Evolutionary conservation across 1,139 yeast species (phyloP), one percentile per base, ranked within the genome.

Genomic region (Debaryomycetaceae sp.): DNA sequence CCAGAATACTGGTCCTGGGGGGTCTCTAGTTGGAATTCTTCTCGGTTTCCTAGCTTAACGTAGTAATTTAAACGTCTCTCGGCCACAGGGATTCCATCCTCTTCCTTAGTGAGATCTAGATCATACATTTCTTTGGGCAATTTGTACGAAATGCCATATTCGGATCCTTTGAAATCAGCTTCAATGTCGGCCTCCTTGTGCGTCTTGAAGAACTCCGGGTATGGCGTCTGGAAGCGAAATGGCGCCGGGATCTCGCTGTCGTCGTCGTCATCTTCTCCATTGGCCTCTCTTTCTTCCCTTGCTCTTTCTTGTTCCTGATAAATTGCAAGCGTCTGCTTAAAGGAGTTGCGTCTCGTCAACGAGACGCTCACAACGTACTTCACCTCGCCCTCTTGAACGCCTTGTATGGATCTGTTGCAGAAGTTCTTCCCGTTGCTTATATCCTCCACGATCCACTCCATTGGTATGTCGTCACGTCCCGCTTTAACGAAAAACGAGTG

Each of bases 401-500:
- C 87, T 40, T 70, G 68, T 5, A 85, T 76, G 37, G 80, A 75
- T 44, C 87, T 72, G 42, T 85, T 83, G 40, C 76, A 69, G 57
- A 82, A 86, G 48, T 54, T 82, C 47, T 76, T 79, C 3, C 95
- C 95, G 47, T 78, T 63, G 39, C 72, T 66, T n/a, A 66, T 60
- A 30, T 44, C 45, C 5, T 63, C 65, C 5, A 70, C 70, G 44
- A 62, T 62, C 72, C 76, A 74, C 14, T 60, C 56, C 44, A 71
- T 55, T 11, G 49, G 49, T 24, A 55, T 48, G 6, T 56, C 53
- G 20, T 45, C 38, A 37, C 43, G 46, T 0, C 64, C 67, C 4
- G 64, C 58, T 46, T 60, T 57, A 33, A 70, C 57, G 50, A 67
- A 63, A 49, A 56, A 62, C 17, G 76, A 58, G 52, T 68, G 68